These are phyloP conservation scores for Suhomyces bolitotheri DNA, from an alignment of 1,139 yeast species.

Conservation along the genomic window DNA sequence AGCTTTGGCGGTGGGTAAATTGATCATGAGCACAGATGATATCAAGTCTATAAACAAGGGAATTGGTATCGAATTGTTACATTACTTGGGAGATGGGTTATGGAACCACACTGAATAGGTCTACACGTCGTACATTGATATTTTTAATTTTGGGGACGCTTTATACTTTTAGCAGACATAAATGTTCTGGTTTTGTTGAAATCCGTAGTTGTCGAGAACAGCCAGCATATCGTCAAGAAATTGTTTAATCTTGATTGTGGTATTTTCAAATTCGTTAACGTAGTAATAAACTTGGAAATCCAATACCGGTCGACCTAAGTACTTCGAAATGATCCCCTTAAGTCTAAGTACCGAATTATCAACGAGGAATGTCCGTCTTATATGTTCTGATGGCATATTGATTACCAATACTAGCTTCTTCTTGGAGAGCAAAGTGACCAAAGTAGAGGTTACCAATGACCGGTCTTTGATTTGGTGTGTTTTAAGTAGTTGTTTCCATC, in stretches of 20 bases:
- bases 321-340: conserved; percentile 26
- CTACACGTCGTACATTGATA: too few species aligned
- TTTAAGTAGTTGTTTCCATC: conserved; percentile 30
- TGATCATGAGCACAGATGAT: conserved; percentile 87
- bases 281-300: conserved; percentile 26
- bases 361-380: conserved; percentile 22
- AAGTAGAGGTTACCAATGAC: not conserved
- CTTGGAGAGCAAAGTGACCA: not conserved
- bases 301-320: conserved; percentile 14
- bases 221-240: conserved; percentile 36
- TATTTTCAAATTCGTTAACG: conserved; percentile 17
- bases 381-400: not conserved
- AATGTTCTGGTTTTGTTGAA: conserved; percentile 28
- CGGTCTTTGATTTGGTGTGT: conserved; percentile 24
- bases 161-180: conserved; percentile 14
- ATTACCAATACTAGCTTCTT: conserved; percentile 12
- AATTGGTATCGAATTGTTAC: conserved; percentile 82
- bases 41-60: conserved; percentile 84
- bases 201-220: conserved; percentile 35
- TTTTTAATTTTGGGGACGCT: not conserved
- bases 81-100: conserved; percentile 87
- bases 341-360: conserved; percentile 31
- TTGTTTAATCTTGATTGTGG: conserved; percentile 15
- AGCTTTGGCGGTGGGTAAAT: conserved; percentile 86
- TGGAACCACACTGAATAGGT: conserved; percentile 55